Conservation (phyloP, 2,329 filamentous ascomycete species). For the Zasmidium cellare region DNA sequence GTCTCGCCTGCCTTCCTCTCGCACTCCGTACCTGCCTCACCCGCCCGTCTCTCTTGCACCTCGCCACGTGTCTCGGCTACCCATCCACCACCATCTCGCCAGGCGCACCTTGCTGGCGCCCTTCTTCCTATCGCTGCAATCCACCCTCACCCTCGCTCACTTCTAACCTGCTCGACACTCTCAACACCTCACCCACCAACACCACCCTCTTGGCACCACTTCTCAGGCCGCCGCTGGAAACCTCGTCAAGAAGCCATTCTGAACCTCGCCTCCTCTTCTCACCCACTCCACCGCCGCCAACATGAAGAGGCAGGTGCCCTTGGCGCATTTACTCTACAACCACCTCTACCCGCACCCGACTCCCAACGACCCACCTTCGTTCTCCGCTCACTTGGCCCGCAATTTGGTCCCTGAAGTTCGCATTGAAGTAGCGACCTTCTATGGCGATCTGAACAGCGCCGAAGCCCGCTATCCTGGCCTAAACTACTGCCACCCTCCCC, state of each 20-base stretch:
- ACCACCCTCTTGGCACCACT: neutral
- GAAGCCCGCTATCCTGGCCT: slow-evolving; percentile 81
- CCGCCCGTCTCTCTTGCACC: neutral
- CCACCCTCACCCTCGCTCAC: neutral
- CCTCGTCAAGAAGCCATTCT: neutral
- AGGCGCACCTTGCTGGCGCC: slow-evolving; percentile 3
- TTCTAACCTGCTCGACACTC: neutral
- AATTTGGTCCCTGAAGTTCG: slow-evolving; percentile 75
- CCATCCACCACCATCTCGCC: neutral
- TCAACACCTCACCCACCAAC: neutral
- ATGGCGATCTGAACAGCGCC: slow-evolving; percentile 74
- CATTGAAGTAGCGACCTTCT: slow-evolving; percentile 75
- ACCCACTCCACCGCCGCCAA: slow-evolving; percentile 21
- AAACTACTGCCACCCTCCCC: slow-evolving; percentile 71
- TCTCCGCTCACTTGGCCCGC: slow-evolving; percentile 68
- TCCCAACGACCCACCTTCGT: slow-evolving; percentile 68
- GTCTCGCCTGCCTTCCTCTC: neutral
- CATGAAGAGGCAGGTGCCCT: slow-evolving; percentile 70
- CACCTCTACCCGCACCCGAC: slow-evolving; percentile 70
- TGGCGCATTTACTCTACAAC: slow-evolving; percentile 73
- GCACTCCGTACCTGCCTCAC: neutral
- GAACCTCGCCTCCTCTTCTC: neutral
- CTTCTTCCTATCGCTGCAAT: neutral
- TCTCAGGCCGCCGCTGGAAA: neutral
- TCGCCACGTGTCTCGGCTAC: neutral